These are phyloP conservation scores for Venturiaceae sp. DNA, from an alignment of 2,329 filamentous ascomycete genomes.

Conservation along the genomic window DNA sequence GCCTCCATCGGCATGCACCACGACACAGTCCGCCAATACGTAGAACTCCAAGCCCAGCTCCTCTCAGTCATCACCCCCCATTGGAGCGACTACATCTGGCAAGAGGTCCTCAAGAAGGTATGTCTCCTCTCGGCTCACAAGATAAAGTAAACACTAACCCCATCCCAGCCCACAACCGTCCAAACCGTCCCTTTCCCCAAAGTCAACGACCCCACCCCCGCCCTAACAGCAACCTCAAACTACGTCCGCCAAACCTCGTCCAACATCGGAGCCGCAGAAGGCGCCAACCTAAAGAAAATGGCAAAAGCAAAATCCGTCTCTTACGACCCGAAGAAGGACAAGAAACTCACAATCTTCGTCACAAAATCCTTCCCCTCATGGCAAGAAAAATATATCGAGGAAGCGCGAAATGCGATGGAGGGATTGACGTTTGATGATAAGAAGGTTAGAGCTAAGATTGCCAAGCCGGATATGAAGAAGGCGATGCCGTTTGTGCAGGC, in stretches of 20 bases:
- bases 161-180: constrained; percentile 52
- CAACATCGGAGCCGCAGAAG: constrained; percentile 80
- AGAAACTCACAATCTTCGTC: constrained; percentile 80
- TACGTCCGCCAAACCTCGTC: constrained; percentile 69
- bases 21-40: constrained; percentile 67
- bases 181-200: constrained; percentile 71
- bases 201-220: constrained; percentile 54
- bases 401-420: constrained; percentile 64
- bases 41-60: constrained; percentile 77
- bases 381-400: constrained; percentile 84
- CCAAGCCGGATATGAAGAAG: constrained; percentile 90
- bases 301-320: constrained; percentile 79
- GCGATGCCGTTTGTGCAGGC: constrained; percentile 93
- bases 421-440: constrained; percentile 64
- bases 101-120: constrained; percentile 71
- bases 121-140: background rate
- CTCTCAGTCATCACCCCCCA: constrained; percentile 81
- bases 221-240: constrained; percentile 66
- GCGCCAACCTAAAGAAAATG: constrained; percentile 74
- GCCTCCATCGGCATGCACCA: constrained; percentile 80
- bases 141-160: background rate
- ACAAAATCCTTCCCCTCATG: constrained; percentile 74
- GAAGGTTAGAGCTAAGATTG: constrained; percentile 65
- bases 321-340: constrained; percentile 77
- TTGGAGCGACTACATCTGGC: constrained; percentile 91